Conservation (phyloP, 2,329 filamentous ascomycete species). For the Phaeoacremonium minimum region DNA sequence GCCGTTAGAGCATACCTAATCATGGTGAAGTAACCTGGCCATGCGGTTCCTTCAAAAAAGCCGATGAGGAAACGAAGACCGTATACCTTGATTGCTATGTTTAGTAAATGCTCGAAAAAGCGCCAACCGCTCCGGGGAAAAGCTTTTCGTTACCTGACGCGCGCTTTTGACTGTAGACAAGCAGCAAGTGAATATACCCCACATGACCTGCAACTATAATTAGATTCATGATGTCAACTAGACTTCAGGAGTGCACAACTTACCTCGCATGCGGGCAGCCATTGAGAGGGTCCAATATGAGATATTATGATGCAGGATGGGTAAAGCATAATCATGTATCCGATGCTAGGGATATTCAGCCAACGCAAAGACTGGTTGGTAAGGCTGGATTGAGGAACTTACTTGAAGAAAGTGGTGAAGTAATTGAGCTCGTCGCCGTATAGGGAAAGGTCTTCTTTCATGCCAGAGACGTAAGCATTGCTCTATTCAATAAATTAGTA, state of each 20-base stretch:
- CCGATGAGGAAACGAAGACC: slow-evolving; percentile 7
- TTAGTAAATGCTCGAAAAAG: no score
- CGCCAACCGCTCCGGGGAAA: no score
- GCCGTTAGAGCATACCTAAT: slow-evolving; percentile 2
- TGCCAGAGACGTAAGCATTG: slow-evolving; percentile 7
- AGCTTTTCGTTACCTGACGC: slow-evolving; percentile 1
- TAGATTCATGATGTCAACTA: not conserved
- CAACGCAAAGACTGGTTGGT: not conserved
- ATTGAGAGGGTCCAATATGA: slow-evolving; percentile 5
- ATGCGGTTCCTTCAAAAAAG: slow-evolving; percentile 4
- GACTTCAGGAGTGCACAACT: not conserved
- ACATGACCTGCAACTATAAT: not conserved
- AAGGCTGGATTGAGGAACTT: no score
- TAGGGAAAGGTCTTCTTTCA: slow-evolving; percentile 5
- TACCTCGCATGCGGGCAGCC: slow-evolving; percentile 4
- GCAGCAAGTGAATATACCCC: slow-evolving; percentile 5
- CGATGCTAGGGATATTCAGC: not conserved
- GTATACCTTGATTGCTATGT: slow-evolving; percentile 3
- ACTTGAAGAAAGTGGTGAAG: slow-evolving; percentile 8
- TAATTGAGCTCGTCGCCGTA: slow-evolving; percentile 7
- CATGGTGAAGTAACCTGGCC: slow-evolving; percentile 5
- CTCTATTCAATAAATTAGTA: no score
- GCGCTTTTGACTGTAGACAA: slow-evolving; percentile 1
- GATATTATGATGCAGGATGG: slow-evolving; percentile 8
- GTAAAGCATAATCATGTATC: slow-evolving; percentile 6